Conservation (phyloP, 2,329 filamentous ascomycete species). For the Lecanicillium sp. region DNA sequence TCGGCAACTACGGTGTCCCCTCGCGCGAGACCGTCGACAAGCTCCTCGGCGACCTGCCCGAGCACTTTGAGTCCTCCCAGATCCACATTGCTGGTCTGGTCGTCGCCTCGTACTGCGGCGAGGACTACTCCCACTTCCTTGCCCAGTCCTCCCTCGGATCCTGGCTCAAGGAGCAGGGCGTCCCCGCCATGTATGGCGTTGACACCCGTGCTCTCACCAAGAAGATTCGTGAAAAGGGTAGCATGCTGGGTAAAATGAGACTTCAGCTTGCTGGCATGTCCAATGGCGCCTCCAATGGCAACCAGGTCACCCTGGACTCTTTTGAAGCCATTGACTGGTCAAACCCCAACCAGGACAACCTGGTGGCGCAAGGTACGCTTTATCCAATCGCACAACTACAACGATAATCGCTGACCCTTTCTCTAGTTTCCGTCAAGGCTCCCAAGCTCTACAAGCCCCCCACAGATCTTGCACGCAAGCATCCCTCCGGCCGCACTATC, state of each 20-base stretch:
- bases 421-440: constrained; percentile 75
- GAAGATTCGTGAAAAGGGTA: constrained; percentile 86
- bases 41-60: constrained; percentile 76
- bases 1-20: constrained; percentile 96
- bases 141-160: constrained; percentile 82
- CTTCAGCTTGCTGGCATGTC: constrained; percentile 48
- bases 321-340: constrained; percentile 84
- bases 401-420: constrained; percentile 29
- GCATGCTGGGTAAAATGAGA: constrained; percentile 89
- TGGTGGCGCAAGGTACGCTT: constrained; percentile 84
- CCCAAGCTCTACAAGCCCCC: constrained; percentile 81
- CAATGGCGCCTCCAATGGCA: constrained; percentile 28
- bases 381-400: constrained; percentile 9
- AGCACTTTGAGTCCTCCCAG: constrained; percentile 84
- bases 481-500: constrained; percentile 79
- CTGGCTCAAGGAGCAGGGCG: constrained; percentile 93
- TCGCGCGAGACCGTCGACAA: constrained; percentile 78
- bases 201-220: constrained; percentile 93
- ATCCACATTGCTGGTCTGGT: constrained; percentile 94
- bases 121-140: constrained; percentile 92
- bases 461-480: constrained; percentile 63
- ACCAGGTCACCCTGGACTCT: constrained; percentile 25
- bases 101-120: constrained; percentile 83
- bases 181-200: constrained; percentile 91
- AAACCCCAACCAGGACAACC: constrained; percentile 86